These are phyloP conservation scores for Malus orientalis DNA, from an alignment of 306 rosid genomes.

Conservation along the genomic window DNA sequence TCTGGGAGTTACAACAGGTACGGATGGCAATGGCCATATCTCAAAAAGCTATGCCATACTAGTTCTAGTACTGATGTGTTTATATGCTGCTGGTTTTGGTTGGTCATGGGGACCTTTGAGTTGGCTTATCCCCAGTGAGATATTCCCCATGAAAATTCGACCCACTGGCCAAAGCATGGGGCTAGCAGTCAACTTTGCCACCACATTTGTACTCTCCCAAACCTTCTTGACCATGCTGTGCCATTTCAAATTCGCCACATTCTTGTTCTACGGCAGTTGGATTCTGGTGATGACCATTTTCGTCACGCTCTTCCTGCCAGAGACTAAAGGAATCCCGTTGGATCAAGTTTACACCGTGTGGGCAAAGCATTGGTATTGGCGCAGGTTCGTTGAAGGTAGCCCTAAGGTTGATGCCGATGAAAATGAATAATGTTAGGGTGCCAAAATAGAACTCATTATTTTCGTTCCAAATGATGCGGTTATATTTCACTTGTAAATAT, in stretches of 20 bases:
- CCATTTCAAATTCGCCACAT: constrained; percentile 57
- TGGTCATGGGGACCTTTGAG: constrained; percentile 79
- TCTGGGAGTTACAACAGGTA: constrained; percentile 37
- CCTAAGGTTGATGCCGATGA: neutral
- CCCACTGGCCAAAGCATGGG: constrained; percentile 60
- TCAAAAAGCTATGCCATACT: constrained; percentile 36
- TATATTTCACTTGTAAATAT: neutral
- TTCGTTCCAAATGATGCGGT: too few relatives aligned
- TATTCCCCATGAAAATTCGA: constrained; percentile 56
- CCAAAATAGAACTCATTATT: neutral
- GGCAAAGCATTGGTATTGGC: constrained; percentile 70
- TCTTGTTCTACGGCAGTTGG: constrained; percentile 64
- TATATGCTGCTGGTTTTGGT: constrained; percentile 62
- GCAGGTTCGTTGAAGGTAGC: constrained; percentile 25
- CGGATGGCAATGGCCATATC: constrained; percentile 31
- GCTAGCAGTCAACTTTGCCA: constrained; percentile 35
- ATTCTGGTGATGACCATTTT: constrained; percentile 49
- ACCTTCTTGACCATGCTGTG: constrained; percentile 62
- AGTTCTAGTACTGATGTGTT: constrained; percentile 44
- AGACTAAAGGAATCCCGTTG: constrained; percentile 62
- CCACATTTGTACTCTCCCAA: constrained; percentile 42
- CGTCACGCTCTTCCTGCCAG: constrained; percentile 49
- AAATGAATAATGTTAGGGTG: neutral
- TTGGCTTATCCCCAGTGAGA: constrained; percentile 74
- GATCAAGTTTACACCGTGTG: constrained; percentile 49